Conservation (phyloP, 139 green algal species). For the Micractinium conductrix region DNA sequence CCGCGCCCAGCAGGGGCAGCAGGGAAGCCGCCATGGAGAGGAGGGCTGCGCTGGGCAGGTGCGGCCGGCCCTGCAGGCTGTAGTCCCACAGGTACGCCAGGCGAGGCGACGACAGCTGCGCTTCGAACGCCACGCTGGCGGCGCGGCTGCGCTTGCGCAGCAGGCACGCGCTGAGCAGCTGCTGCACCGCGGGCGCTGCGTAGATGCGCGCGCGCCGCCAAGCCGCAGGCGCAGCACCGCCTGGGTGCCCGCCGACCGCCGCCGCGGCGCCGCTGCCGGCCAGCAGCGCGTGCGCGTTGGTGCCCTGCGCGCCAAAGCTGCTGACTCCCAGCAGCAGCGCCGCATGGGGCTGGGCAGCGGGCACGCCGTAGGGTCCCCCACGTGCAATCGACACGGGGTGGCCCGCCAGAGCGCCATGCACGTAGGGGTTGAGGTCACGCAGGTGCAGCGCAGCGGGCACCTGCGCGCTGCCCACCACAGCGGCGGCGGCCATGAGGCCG, state of each 20-base stretch:
- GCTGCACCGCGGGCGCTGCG: slow-evolving; percentile 16
- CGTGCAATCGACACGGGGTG: slow-evolving; percentile 43
- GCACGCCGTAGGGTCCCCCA: slow-evolving; percentile 35
- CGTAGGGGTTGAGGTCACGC: slow-evolving; percentile 69
- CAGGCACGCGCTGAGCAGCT: slow-evolving; percentile 43
- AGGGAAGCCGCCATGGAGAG: slow-evolving; percentile 38
- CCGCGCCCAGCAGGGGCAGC: background rate
- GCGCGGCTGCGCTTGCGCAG: slow-evolving; percentile 21
- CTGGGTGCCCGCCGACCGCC: background rate
- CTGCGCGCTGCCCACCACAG: slow-evolving; percentile 16
- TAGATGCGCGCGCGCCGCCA: slow-evolving; percentile 8
- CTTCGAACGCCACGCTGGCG: slow-evolving; percentile 30
- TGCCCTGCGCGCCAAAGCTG: slow-evolving; percentile 76
- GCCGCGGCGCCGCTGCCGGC: slow-evolving; percentile 7
- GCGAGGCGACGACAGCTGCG: slow-evolving; percentile 39
- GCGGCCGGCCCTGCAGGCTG: slow-evolving; percentile 1
- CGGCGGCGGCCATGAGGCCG: slow-evolving; percentile 57
- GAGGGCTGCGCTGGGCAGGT: slow-evolving; percentile 25
- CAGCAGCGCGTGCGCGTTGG: slow-evolving; percentile 71
- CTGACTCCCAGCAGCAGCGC: slow-evolving; percentile 57
- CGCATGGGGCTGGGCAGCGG: background rate
- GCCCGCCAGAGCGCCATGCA: slow-evolving; percentile 46
- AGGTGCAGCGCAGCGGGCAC: slow-evolving; percentile 63
- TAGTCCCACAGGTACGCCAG: slow-evolving; percentile 62
- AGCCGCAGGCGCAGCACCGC: background rate